Base-by-base conservation (phyloP, 345 rosid species). In the Eucalyptus lansdowneana region DNA sequence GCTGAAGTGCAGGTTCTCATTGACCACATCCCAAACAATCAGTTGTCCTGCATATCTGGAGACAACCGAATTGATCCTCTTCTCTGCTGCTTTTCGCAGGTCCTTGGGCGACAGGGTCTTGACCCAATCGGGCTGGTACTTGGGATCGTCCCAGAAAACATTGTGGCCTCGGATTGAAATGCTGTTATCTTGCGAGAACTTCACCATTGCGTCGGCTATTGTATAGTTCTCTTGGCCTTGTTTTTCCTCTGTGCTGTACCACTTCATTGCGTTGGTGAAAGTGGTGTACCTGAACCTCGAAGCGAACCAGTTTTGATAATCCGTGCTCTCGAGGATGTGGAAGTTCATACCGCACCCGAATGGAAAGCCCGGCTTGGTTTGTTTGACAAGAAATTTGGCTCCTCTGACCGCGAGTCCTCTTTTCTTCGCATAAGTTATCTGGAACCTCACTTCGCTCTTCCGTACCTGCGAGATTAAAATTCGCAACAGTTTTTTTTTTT, bases 201-300 rank as follows among this genome's bases (percentile, higher is more conserved):
- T 86, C 14, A 97, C 50, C 99, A 96, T 97, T 53, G 94, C 92
- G 86, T 97, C 99, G 2, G 98, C 91, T n/a, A 89, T 34, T 1
- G 96, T 94, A 87, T 96, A 97, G 94, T 97, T 93, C 90, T 95
- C 98, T 16, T 49, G 76, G 16, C 98, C 97, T 50, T 87, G 96
- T 50, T 13, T 90, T 87, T 17, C 90, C 93, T 96, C 98, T 0
- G 96, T 97, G 92, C 94, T 90, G 87, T 96, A 97, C 99, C 99
- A 97, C 80, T 96, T 97, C 98, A 97, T 97, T 88, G 94, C 96
- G 44, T 96, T 97, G 86, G 97, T 95, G 96, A 97, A 96, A 54
- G 96, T 95, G 21, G 99, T 90, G 80, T 90, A 89, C 86, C 88
- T 93, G 92, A 96, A 97, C 91, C 97, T 93, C 6, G 97, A 94